Evolutionary conservation across 805 yeast species (phyloP).

Genomic region (Yamadazyma kitorensis): DNA sequence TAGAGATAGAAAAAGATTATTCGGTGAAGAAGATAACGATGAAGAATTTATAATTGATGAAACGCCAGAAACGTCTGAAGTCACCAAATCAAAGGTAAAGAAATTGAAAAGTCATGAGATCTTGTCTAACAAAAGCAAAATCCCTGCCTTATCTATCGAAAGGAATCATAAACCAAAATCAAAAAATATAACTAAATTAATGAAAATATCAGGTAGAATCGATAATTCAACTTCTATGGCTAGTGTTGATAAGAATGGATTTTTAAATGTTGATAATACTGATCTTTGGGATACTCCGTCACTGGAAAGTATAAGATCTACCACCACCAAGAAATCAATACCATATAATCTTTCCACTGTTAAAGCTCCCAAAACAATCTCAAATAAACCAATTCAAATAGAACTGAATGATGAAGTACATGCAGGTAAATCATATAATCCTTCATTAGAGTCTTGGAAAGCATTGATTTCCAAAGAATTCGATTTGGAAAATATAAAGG

Average conservation of each 20-base stretch:
- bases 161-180: conserved; percentile 49
- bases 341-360: not conserved
- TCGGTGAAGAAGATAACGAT: conserved; percentile 61
- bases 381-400: conserved; percentile 49
- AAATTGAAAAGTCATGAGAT: conserved; percentile 65
- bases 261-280: conserved; percentile 35
- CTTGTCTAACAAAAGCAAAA: conserved; percentile 68
- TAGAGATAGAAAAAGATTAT: conserved; percentile 57
- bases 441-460: conserved; percentile 82
- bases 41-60: conserved; percentile 58
- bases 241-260: conserved; percentile 62
- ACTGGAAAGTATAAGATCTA: not conserved
- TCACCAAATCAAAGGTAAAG: conserved; percentile 47
- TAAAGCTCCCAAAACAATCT: conserved; percentile 10
- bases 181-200: conserved; percentile 59
- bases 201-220: conserved; percentile 75
- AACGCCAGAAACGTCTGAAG: conserved; percentile 33
- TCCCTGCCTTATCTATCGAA: conserved; percentile 53
- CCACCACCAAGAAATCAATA: not conserved
- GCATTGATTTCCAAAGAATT: conserved; percentile 65
- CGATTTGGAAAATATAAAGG: conserved; percentile 61
- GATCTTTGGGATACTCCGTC: conserved; percentile 68
- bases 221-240: conserved; percentile 53
- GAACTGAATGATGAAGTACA: conserved; percentile 48
- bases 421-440: conserved; percentile 92